Evolutionary conservation across 2,329 filamentous ascomycete species (phyloP), one percentile per base, ranked within the genome.

Genomic region (Calonectria henricotiae): DNA sequence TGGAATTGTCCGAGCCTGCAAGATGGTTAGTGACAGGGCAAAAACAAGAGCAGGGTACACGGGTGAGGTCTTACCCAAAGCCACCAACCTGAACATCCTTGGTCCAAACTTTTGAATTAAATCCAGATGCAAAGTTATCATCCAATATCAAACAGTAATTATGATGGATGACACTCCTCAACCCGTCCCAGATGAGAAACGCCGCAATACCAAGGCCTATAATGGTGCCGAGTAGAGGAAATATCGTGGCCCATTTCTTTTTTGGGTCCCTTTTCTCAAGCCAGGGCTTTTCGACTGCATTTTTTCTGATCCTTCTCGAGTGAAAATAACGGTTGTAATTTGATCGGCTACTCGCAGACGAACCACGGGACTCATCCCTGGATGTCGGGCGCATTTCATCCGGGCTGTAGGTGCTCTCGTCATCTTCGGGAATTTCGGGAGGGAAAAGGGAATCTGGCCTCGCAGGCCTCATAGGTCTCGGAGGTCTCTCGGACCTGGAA

Each of bases 221-320:
- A 3, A 91, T 58, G 61, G 96, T 89, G 55, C 93, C 94, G 27
- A 94, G 80, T 47, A 95, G 79, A 2, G 94, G 94, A 68, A 97
- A 88, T 72, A 96, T 94, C 2, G 92, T 95, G 9, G 94, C 91
- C 94, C 94, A 96, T 84, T 94, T 96, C 86, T 96, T 93, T 80
- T 91, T 92, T 13, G 92, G 91, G 74, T 95, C 92, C 68, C 86
- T 90, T 79, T 91, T 91, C n/a, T 88, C 82, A 44, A 92, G 82
- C 94, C 94, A 96, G 13, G 94, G 92, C 83, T 93, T 92, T 79
- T 94, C 91, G 3, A 94, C 82, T 60, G 93, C 89, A 47, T 89
- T 93, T 80, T 94, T 94, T 79, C 87, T 89, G 39, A 96, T 88
- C 71, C 93, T 86, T 69, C 93, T 87, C 20, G 93, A 95, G 81